phyloP scores from a whole-genome alignment of 108 stramenopile genomes.

The Chaetoceros tenuissimus region DNA sequence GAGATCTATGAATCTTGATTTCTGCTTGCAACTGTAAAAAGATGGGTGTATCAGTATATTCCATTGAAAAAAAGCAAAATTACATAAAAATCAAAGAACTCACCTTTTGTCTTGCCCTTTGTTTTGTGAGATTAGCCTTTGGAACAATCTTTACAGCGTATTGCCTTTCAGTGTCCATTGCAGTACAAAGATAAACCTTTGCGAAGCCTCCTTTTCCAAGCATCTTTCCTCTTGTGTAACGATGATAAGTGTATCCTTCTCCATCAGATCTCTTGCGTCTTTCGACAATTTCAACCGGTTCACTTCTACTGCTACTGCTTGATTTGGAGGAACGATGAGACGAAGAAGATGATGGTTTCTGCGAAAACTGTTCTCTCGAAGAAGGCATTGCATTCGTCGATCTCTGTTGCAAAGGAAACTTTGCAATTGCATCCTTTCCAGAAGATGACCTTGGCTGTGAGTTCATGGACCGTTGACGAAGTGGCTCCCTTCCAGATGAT shows the following conservation, averaged over 20 bases:
- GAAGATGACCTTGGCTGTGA: background rate
- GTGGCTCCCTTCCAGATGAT: background rate
- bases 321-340: too few relatives aligned
- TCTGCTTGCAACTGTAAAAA: slow-evolving; percentile 89
- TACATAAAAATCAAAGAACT: slow-evolving; percentile 14
- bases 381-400: background rate
- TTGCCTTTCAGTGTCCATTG: slow-evolving; percentile 67
- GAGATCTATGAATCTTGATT: slow-evolving; percentile 94
- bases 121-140: slow-evolving; percentile 84
- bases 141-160: slow-evolving; percentile 92
- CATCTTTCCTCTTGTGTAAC: slow-evolving; percentile 67
- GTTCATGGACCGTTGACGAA: background rate
- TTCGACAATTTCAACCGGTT: slow-evolving; percentile 42
- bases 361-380: too few relatives aligned
- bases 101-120: slow-evolving; percentile 86
- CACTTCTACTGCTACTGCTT: too few relatives aligned
- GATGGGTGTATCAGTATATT: background rate
- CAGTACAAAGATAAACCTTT: slow-evolving; percentile 81
- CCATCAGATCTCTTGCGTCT: slow-evolving; percentile 60
- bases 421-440: background rate
- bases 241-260: slow-evolving; percentile 78
- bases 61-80: background rate
- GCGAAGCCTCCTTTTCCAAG: slow-evolving; percentile 94
- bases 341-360: too few relatives aligned
- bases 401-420: background rate